Evolutionary conservation across 345 rosid species (phyloP), one percentile per base, ranked within the genome.

Genomic region (Carallia brachiata): DNA sequence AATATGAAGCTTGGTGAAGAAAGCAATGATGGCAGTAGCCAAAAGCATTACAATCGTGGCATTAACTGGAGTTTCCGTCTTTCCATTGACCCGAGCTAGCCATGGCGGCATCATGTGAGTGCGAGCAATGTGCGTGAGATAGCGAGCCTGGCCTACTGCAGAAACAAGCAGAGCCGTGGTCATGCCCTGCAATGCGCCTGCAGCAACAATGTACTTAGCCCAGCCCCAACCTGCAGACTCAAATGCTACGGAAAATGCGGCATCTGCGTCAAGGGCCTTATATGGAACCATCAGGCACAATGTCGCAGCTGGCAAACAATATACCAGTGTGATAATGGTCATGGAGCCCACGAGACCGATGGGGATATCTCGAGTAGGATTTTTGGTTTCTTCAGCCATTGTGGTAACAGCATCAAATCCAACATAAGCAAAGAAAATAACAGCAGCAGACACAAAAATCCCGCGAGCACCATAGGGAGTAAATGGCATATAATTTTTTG

Each of bases 371-470:
- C 75, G 65, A 28, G 85, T 89, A 0, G 98, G 98, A 72, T 93
- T 84, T 66, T 91, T 89, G 2, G 96, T 89, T 75, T 91, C 98
- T 75, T 93, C 98, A 0, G 97, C 98, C 94, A 91, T 85, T 0
- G 98, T 93, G 1, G 98, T 75, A 52, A 93, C 94, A 0, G 94
- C 96, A 44, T 93, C 98, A 4, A 91, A 93, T 6, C 97, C 98
- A 7, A 89, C 76, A 30, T 91, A 93, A 0, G 97, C 92, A 2
- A 93, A 89, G 87, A 87, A 93, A 31, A 93, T 87, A 47, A 91
- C 92, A 1, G 96, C 87, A 0, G 98, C 70, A 1, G 96, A 82
- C 44, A 70, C 79, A 74, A 91, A 91, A 48, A 93, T 66, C n/a
- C 92, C 96, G 0, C 80, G 88, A 5, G 68, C 68, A 0, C 92